Base-by-base conservation (phyloP, 192 early-diverging fungal genomes). In the Coemansia sp. region DNA sequence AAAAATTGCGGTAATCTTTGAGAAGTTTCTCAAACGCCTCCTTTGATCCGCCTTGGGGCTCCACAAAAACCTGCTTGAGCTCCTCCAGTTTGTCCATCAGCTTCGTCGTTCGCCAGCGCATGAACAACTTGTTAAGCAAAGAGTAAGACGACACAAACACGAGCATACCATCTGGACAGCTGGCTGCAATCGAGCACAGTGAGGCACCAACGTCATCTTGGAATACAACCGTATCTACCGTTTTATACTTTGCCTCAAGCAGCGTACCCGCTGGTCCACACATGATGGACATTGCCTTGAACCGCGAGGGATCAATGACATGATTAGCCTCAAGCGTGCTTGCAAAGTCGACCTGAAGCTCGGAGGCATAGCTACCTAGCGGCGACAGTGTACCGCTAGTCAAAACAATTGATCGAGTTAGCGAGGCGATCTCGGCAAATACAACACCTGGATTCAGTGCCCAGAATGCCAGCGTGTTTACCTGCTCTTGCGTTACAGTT, bases 321-420 rank as follows among this genome's bases (percentile, higher is more conserved):
- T 92, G 90, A 25, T 69, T 79, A 41, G 86, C 82, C 64, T 85
- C 84, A 5, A 87, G 57, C 19, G 61, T 71, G 23, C 70, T 69
- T 2, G 64, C 44, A 61, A 87, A 87, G 15, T 61, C 52, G 7
- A 73, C 64, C n/a, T 81, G 81, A 19, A 87, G 57, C 50, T 87
- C 86, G 1, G 81, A 71, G 14, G 67, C 74, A 55, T 84, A 85
- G n/a, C 78, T 81, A 46, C 72, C 62, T 48, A 87, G 55, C 30
- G 86, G 86, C 24, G 86, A 86, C n/a, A 88, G 73, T 11, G 86
- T 88, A 30, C 86, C 86, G 58, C 84, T 85, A 18, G 84, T 86
- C 33, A 88, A 46, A 5, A 88, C 62, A 15, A 88, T 69, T 0
- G 85, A 81, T 9, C 78, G 73, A 0, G 82, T 56, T n/a, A 57